phyloP scores from a whole-genome alignment of 768 basidiomycete species.

The Thelephora aurantiotincta region DNA sequence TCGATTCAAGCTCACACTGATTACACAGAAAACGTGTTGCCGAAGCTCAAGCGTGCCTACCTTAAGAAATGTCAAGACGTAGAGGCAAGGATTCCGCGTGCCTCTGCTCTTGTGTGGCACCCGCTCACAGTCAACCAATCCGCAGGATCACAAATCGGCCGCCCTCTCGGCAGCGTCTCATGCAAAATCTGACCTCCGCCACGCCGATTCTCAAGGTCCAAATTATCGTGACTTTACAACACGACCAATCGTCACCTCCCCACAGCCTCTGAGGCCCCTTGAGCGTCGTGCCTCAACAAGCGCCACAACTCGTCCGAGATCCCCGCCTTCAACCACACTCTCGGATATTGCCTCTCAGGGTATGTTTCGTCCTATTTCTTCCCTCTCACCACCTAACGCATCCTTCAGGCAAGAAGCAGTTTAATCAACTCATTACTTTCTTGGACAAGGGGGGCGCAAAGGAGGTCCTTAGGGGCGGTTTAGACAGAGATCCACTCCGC shows the following conservation, averaged over 20 bases:
- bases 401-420: constrained; percentile 60
- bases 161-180: constrained; percentile 26
- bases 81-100: constrained; percentile 36
- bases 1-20: constrained; percentile 68
- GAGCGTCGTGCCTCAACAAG: constrained; percentile 61
- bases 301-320: constrained; percentile 46
- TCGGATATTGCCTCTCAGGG: constrained; percentile 84
- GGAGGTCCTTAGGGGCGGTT: constrained; percentile 40
- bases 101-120: constrained; percentile 2
- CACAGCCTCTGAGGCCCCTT: constrained; percentile 62
- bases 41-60: constrained; percentile 69
- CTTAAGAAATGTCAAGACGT: constrained; percentile 77
- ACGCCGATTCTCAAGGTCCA: constrained; percentile 20
- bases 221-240: constrained; percentile 16
- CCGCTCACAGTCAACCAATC: neutral
- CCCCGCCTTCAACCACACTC: constrained; percentile 72
- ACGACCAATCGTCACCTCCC: constrained; percentile 46
- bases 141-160: constrained; percentile 53
- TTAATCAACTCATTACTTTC: constrained; percentile 78
- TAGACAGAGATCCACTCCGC: constrained; percentile 53
- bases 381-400: neutral
- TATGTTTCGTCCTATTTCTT: constrained; percentile 10
- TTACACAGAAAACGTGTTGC: constrained; percentile 65
- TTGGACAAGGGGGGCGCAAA: constrained; percentile 65
- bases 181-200: constrained; percentile 21